A percentile compares a stretch with the other conserved stretches of the same genome.
Conservation (phyloP, 768 basidiomycete genomes). For the Melanogaster broomeanus region DNA sequence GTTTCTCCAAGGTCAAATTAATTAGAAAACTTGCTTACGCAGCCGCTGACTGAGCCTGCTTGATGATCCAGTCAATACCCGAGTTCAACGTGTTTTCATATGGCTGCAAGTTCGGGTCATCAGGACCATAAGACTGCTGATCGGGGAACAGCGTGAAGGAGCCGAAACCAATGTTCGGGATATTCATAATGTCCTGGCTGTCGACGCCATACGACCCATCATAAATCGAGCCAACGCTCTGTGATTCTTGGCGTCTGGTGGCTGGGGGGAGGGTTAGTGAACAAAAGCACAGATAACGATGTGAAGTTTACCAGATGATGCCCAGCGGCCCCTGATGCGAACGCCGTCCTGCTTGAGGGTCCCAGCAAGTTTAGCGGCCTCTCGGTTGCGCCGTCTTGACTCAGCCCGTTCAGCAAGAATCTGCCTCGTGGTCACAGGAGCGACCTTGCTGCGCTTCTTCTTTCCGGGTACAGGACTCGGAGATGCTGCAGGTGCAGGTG, state of each 20-base stretch:
- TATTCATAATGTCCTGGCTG: slow-evolving; percentile 60
- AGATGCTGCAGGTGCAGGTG: slow-evolving; percentile 41
- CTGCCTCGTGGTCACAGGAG: slow-evolving; percentile 47
- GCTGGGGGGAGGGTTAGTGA: slow-evolving; percentile 29
- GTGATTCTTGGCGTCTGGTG: slow-evolving; percentile 48
- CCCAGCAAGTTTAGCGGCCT: slow-evolving; percentile 34
- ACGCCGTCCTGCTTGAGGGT: slow-evolving; percentile 40
- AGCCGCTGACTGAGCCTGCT: slow-evolving; percentile 44
- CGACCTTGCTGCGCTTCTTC: slow-evolving; percentile 37
- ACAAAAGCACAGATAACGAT: neutral
- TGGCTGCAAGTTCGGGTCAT: slow-evolving; percentile 48
- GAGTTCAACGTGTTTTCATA: slow-evolving; percentile 54
- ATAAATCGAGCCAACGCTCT: slow-evolving; percentile 48
- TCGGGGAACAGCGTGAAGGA: slow-evolving; percentile 72
- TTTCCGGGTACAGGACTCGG: slow-evolving; percentile 40
- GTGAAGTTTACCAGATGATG: slow-evolving; percentile 46
- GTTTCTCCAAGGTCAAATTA: neutral
- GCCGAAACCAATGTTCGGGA: slow-evolving; percentile 56
- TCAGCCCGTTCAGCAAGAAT: slow-evolving; percentile 52
- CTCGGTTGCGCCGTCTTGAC: slow-evolving; percentile 46
- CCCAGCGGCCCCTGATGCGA: slow-evolving; percentile 61
- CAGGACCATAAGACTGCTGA: slow-evolving; percentile 53
- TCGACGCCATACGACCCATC: slow-evolving; percentile 70
- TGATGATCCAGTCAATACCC: slow-evolving; percentile 57
- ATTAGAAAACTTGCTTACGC: slow-evolving; percentile 39